A percentile compares a stretch with the other conserved stretches of the same genome.
These are phyloP conservation scores for Puccinellia tenuiflora DNA, from an alignment of 176 grass and related monocot species.

Conservation along the genomic window DNA sequence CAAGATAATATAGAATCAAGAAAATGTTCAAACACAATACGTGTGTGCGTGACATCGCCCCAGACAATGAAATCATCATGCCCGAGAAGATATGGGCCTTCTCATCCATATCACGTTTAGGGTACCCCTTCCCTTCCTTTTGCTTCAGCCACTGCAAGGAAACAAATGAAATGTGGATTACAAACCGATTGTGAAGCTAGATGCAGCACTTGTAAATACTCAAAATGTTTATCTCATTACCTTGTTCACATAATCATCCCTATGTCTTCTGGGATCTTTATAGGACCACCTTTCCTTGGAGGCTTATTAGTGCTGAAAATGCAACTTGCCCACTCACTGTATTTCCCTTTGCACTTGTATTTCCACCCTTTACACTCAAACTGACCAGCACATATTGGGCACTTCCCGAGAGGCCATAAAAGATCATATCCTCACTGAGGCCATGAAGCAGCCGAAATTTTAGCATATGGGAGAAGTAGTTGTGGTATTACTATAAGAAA, in stretches of 20 bases:
- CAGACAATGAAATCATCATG: slow-evolving; percentile 68
- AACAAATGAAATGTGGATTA: slow-evolving; percentile 17
- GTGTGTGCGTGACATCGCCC: slow-evolving; percentile 68
- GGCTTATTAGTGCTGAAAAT: slow-evolving; percentile 34
- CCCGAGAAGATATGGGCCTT: slow-evolving; percentile 52
- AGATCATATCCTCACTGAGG: slow-evolving; percentile 74
- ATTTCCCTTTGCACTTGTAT: slow-evolving; percentile 49
- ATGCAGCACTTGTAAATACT: not conserved
- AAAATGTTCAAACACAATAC: slow-evolving; percentile 30
- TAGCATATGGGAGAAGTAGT: not conserved
- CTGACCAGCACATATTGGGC: slow-evolving; percentile 46
- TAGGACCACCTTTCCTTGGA: slow-evolving; percentile 23
- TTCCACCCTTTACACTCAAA: slow-evolving; percentile 54
- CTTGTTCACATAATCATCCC: slow-evolving; percentile 38
- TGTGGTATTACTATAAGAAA: not conserved
- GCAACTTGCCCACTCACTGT: slow-evolving; percentile 67
- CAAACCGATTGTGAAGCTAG: not conserved
- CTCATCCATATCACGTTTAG: slow-evolving; percentile 33
- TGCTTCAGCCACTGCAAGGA: slow-evolving; percentile 54
- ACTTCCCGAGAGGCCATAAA: slow-evolving; percentile 61
- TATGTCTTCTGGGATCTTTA: slow-evolving; percentile 51
- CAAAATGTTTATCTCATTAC: slow-evolving; percentile 16
- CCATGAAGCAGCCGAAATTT: not conserved
- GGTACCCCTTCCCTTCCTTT: slow-evolving; percentile 36
- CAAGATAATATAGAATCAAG: not conserved